A percentile compares a stretch with the other conserved stretches of the same genome.
Conservation (phyloP, 2,329 filamentous ascomycete genomes). For the Talaromyces pinophilus region DNA sequence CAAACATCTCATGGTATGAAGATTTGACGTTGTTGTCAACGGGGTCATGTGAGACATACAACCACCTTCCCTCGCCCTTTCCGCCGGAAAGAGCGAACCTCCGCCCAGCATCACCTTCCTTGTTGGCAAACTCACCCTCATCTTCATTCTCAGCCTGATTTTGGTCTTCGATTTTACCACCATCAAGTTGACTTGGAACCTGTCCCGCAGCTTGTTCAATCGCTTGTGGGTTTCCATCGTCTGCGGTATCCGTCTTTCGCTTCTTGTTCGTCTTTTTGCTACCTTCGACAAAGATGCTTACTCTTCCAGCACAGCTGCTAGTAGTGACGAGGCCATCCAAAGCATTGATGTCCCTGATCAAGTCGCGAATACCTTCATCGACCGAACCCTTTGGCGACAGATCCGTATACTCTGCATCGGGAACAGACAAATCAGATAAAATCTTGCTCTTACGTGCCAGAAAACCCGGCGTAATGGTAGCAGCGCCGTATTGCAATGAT, state of each 20-base stretch:
- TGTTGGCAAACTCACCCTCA: slow-evolving; percentile 25
- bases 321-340: slow-evolving; percentile 80
- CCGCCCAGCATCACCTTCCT: slow-evolving; percentile 16
- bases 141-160: slow-evolving; percentile 23
- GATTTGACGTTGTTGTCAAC: slow-evolving; percentile 42
- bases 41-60: slow-evolving; percentile 84
- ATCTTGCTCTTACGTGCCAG: slow-evolving; percentile 69
- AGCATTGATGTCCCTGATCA: slow-evolving; percentile 77
- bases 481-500: slow-evolving; percentile 2
- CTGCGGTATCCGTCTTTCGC: neutral
- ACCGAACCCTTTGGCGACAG: slow-evolving; percentile 86
- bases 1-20: slow-evolving; percentile 44
- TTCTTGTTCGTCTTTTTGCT: slow-evolving; percentile 46
- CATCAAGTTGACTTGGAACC: neutral
- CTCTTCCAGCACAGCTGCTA: slow-evolving; percentile 85
- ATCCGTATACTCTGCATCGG: slow-evolving; percentile 73
- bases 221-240: neutral
- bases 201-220: slow-evolving; percentile 6
- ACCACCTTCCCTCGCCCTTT: slow-evolving; percentile 82
- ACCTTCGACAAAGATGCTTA: slow-evolving; percentile 87
- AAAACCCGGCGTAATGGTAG: slow-evolving; percentile 46
- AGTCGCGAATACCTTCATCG: slow-evolving; percentile 72
- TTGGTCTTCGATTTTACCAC: slow-evolving; percentile 3
- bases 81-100: slow-evolving; percentile 68
- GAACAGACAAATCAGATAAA: slow-evolving; percentile 66